Base-by-base conservation (phyloP, 2,329 filamentous ascomycete species). In the Coniochaeta sp. region DNA sequence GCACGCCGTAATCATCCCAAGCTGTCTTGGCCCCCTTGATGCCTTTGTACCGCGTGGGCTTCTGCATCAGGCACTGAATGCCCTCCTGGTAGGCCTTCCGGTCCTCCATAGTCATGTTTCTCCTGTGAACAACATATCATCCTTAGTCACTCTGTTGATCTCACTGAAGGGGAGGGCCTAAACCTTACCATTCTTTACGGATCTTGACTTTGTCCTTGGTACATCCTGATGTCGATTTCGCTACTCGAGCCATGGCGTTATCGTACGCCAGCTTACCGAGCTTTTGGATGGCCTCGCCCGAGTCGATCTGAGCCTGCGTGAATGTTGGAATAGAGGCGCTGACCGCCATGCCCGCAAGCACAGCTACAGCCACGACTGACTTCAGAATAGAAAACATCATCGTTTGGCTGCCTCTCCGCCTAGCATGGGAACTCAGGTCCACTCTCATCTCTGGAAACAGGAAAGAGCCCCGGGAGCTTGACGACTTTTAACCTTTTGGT, bases 1-100 rank as follows among this genome's bases (percentile, higher is more conserved):
- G 66, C 6, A 68, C 68, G 19, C 66, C 69, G 59, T 70, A 71
- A 62, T 70, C 68, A 56, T 70, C 69, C 60, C 40, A 42, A 3
- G 40, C 40, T 6, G 40, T 19, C 40, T 62, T 70, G 10, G 63
- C 65, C 26, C 40, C 40, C 10, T 3, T 10, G 42, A 65, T 44
- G 19, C 59, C 61, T 22, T 61, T 64, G 59, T 67, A 62, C 28
- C 62, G 64, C 14, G 66, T 62, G 34, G 69, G 68, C 58, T 65
- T 66, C 17, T 64, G 60, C 65, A 66, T 67, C 17, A 71, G 61
- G 62, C 70, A 72, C 52, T 64, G 62, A 22, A 72, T 62, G 10
- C 65, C 40, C 10, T 42, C 40, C 10, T 42, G 40, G 10, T 19
- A 42, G 10, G 2, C n/a, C 40, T 42, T 42, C 17, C 40, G 40